These are phyloP conservation scores for Rhododendron henanense DNA, from an alignment of 148 eudicot genomes.

Conservation along the genomic window DNA sequence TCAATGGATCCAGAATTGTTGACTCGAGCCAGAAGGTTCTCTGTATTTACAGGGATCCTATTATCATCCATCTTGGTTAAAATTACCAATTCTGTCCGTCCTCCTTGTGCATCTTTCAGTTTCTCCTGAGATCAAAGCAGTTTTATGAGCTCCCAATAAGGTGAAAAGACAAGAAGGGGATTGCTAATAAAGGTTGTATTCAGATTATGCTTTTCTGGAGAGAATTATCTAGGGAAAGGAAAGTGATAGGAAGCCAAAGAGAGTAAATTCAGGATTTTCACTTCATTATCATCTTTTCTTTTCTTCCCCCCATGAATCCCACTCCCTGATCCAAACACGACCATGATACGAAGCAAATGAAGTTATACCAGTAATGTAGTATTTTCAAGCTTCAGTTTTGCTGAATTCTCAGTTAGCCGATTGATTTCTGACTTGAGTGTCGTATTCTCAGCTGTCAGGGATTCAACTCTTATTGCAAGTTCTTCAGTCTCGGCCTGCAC, in stretches of 20 bases:
- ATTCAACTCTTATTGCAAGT: constrained; percentile 62
- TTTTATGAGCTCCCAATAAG: background rate
- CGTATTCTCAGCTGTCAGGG: constrained; percentile 62
- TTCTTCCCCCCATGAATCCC: background rate
- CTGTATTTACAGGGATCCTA: constrained; percentile 52
- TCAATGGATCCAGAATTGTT: constrained; percentile 51
- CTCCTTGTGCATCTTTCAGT: constrained; percentile 32
- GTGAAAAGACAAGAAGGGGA: background rate
- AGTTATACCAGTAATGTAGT: constrained; percentile 48
- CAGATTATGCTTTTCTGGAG: background rate
- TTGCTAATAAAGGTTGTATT: background rate
- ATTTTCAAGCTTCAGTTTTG: constrained; percentile 65
- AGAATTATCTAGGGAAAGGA: background rate
- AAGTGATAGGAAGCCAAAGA: background rate
- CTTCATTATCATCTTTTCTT: background rate
- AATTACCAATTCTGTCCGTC: constrained; percentile 26
- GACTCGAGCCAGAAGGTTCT: constrained; percentile 71
- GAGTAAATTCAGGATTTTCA: background rate
- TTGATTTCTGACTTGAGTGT: constrained; percentile 67
- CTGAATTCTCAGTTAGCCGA: constrained; percentile 54
- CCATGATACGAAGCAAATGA: background rate
- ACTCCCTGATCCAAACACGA: background rate
- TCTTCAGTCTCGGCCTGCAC: constrained; percentile 90
- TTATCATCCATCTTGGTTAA: constrained; percentile 24
- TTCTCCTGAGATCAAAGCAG: constrained; percentile 46